These are phyloP conservation scores for Chlorokybus atmophyticus DNA, from an alignment of 139 green algal species.

Conservation along the genomic window DNA sequence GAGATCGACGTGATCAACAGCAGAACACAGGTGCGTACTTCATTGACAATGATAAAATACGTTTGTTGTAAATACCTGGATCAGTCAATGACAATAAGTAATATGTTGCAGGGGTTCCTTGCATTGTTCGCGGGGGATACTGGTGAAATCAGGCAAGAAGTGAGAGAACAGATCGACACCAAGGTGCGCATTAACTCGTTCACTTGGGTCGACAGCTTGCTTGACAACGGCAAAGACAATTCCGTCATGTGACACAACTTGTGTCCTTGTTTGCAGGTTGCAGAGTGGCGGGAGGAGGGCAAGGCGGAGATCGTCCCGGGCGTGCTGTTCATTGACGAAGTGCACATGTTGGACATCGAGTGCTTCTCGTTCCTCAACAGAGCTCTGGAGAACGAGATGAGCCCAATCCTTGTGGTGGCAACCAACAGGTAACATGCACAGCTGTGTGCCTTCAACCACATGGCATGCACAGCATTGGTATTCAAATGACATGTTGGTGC, in stretches of 20 bases:
- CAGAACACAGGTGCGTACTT: background rate
- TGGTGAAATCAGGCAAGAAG: conserved; percentile 90
- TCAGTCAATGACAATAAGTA: too few species aligned
- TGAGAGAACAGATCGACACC: conserved; percentile 79
- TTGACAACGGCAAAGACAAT: too few species aligned
- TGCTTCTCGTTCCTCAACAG: conserved; percentile 98
- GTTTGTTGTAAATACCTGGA: too few species aligned
- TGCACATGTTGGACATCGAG: conserved; percentile 99
- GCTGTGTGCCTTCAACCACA: too few species aligned
- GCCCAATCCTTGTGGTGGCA: conserved; percentile 91
- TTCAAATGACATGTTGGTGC: too few species aligned
- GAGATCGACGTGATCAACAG: conserved; percentile 98
- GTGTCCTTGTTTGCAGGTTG: too few species aligned
- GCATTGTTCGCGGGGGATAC: conserved; percentile 96
- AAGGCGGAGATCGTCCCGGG: conserved; percentile 97
- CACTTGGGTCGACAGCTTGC: too few species aligned
- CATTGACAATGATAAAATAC: too few species aligned
- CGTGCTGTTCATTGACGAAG: conserved; percentile 93
- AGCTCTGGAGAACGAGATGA: conserved; percentile 94
- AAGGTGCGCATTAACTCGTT: too few species aligned
- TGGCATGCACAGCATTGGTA: too few species aligned
- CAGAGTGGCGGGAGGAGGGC: conserved; percentile 96
- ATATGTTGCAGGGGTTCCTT: conserved; percentile 77
- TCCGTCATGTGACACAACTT: too few species aligned
- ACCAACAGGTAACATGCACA: conserved; percentile 78